Base-by-base conservation (phyloP, 1,284 basidiomycete genomes). In the Sutorius eximius region DNA sequence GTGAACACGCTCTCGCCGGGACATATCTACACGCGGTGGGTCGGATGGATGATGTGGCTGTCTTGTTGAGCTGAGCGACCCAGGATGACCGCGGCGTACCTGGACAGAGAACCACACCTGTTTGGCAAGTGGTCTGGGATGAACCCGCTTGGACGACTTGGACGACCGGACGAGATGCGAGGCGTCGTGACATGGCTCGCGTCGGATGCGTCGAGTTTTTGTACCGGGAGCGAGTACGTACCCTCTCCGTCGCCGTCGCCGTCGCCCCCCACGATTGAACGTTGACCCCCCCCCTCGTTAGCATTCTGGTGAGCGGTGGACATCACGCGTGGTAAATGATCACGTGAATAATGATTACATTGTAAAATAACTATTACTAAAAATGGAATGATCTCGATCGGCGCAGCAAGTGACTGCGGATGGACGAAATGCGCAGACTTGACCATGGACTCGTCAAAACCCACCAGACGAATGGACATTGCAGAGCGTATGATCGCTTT, bases 131-230 rank as follows among this genome's bases (percentile, higher is more conserved):
- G 89, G 89, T 85, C 87, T n/a, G 73, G 70, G 54, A 68, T 84
- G 70, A 91, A 91, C 68, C 91, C 90, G 1, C 74, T 92, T 59
- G 87, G 87, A 5, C 79, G 91, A 18, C 78, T 92, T 27, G 89
- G 90, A 33, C 75, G 87, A 13, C 81, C 86, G 0, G 87, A 91
- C 65, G 90, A 93, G 70, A 69, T 92, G 63, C 79, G 90, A 6
- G 89, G 89, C n/a, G 89, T 89, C 0, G 77, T 85, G 41, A 75
- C 82, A 12, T 92, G 90, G 90, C 75, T 92, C n/a, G 88, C 88
- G 38, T 87, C 85, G 55, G 87, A 89, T 57, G 86, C 87, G 42
- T 88, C 85, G 5, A 87, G 80, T 38, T 89, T 85, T 66, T 89
- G 87, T 62, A 89, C 87, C 0, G 87, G 87, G 0, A 82, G 81